Conservation (phyloP, 805 yeast genomes). For the Schwanniomyces occidentalis region DNA sequence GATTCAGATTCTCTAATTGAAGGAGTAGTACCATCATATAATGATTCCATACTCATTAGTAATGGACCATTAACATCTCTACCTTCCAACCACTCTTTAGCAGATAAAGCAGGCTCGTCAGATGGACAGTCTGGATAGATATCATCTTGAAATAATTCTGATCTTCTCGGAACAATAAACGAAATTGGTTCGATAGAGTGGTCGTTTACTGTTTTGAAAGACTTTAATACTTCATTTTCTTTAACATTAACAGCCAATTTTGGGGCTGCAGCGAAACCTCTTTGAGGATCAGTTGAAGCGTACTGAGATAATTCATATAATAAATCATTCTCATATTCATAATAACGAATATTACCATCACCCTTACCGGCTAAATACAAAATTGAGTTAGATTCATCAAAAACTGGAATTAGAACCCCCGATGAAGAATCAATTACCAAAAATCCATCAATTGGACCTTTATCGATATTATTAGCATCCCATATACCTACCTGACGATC, state of each 20-base stretch:
- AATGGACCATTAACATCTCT: constrained; percentile 82
- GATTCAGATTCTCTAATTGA: constrained; percentile 43
- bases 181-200: constrained; percentile 84
- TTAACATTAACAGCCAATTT: constrained; percentile 74
- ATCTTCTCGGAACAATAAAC: constrained; percentile 89
- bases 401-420: constrained; percentile 91
- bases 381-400: constrained; percentile 75
- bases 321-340: constrained; percentile 83
- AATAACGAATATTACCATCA: constrained; percentile 95
- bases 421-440: constrained; percentile 84
- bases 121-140: constrained; percentile 92
- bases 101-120: constrained; percentile 70
- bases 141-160: constrained; percentile 90
- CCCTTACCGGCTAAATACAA: constrained; percentile 95
- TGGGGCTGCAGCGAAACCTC: constrained; percentile 93
- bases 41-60: constrained; percentile 68
- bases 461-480: constrained; percentile 72
- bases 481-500: constrained; percentile 96
- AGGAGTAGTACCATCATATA: constrained; percentile 76
- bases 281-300: constrained; percentile 87
- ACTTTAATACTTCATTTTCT: constrained; percentile 81
- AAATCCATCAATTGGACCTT: constrained; percentile 90
- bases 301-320: constrained; percentile 85
- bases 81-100: constrained; percentile 80
- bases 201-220: constrained; percentile 88